Conservation (phyloP, 1,284 basidiomycete species). For the Rhizoctonia solani region DNA sequence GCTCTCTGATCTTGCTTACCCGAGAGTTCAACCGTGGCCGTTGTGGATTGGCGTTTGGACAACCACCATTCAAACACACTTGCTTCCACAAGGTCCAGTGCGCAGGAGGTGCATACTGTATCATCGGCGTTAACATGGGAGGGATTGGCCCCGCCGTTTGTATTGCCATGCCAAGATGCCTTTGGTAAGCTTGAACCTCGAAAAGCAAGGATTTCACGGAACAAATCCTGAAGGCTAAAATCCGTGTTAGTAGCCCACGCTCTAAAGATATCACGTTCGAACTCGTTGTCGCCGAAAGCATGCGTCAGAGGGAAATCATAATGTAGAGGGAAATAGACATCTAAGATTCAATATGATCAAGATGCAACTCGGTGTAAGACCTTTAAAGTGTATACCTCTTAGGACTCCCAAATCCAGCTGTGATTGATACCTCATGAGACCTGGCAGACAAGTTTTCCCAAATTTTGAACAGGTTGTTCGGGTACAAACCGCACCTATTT, state of each 20-base stretch:
- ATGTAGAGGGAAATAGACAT: slow-evolving; percentile 10
- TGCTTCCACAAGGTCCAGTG: slow-evolving; percentile 14
- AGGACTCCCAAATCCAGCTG: background rate
- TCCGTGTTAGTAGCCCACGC: background rate
- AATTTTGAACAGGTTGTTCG: slow-evolving; percentile 12
- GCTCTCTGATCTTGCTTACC: no score
- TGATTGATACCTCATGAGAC: slow-evolving; percentile 9
- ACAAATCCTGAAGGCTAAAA: background rate
- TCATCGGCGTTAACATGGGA: background rate
- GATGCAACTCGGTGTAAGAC: background rate
- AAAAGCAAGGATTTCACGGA: slow-evolving; percentile 6
- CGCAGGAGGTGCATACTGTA: background rate
- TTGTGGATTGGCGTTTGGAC: background rate
- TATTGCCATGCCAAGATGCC: slow-evolving; percentile 8
- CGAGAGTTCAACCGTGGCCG: background rate
- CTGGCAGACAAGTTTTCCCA: background rate
- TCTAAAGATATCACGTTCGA: slow-evolving; percentile 5
- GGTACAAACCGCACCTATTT: slow-evolving; percentile 8
- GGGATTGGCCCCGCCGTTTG: background rate
- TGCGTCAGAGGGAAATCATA: slow-evolving; percentile 9
- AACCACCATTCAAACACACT: slow-evolving; percentile 30
- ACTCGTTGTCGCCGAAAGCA: slow-evolving; percentile 17
- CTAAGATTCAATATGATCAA: background rate
- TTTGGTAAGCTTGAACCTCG: background rate
- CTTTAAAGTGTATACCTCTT: background rate